These are phyloP conservation scores for Saccharomycopsis sp. DNA, from an alignment of 805 yeast species.

Conservation along the genomic window DNA sequence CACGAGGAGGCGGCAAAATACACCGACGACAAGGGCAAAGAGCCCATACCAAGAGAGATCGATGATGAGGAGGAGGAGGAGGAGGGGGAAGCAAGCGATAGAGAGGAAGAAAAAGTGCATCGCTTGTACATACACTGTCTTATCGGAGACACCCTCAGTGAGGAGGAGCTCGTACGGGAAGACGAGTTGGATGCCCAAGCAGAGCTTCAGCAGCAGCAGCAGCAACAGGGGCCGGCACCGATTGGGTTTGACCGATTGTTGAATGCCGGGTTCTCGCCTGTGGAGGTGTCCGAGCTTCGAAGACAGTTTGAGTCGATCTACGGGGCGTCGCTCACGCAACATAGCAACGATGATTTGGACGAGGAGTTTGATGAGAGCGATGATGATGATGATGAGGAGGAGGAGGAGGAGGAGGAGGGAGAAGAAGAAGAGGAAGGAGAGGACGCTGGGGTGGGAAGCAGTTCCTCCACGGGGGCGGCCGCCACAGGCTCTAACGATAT, in stretches of 20 bases:
- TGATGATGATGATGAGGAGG: conserved; percentile 22
- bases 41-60: conserved; percentile 4
- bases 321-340: conserved; percentile 30
- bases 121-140: conserved; percentile 56
- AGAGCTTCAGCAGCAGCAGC: conserved; percentile 32
- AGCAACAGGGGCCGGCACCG: conserved; percentile 53
- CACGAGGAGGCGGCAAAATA: neutral
- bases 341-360: conserved; percentile 13
- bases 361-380: conserved; percentile 20
- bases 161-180: conserved; percentile 44
- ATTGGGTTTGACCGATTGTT: conserved; percentile 80
- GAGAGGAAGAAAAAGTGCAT: conserved; percentile 16
- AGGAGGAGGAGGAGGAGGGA: conserved; percentile 24
- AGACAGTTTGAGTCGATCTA: conserved; percentile 66
- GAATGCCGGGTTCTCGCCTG: conserved; percentile 74
- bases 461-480: neutral
- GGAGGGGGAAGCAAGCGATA: too few relatives aligned
- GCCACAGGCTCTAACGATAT: conserved; percentile 38
- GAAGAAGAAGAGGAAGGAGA: conserved; percentile 20
- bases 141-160: conserved; percentile 49
- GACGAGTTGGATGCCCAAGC: conserved; percentile 40
- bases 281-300: conserved; percentile 64
- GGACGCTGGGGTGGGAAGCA: neutral
- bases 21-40: conserved; percentile 12
- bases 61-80: too few relatives aligned